Conservation (phyloP, 495 filamentous ascomycete genomes). For the Tuber umbilicatum region DNA sequence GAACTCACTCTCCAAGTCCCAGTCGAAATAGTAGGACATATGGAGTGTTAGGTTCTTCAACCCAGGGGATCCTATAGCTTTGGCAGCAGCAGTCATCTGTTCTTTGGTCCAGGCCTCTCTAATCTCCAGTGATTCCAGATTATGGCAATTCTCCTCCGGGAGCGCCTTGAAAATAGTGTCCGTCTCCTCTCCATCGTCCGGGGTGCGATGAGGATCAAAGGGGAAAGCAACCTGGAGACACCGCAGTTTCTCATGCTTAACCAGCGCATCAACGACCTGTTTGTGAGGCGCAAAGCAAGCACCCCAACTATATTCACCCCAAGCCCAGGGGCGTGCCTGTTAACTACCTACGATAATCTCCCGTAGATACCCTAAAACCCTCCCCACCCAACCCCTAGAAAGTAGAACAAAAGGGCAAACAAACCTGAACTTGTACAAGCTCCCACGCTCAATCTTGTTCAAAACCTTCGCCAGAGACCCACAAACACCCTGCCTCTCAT, state of each 20-base stretch:
- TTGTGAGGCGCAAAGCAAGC: background rate
- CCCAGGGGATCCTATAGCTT: background rate
- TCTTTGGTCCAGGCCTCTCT: background rate
- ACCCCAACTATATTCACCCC: background rate
- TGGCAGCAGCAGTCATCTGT: constrained; percentile 7
- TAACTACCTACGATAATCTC: background rate
- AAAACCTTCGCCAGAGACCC: constrained; percentile 2
- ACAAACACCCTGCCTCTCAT: background rate
- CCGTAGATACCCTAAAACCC: background rate
- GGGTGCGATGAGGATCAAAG: background rate
- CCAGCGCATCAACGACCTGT: constrained; percentile 8
- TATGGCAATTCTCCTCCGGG: background rate
- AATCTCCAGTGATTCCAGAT: constrained; percentile 5
- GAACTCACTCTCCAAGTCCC: background rate
- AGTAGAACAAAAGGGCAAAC: background rate
- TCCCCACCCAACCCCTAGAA: background rate
- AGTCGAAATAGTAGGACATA: background rate
- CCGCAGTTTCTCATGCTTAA: constrained; percentile 11
- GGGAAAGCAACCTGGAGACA: background rate
- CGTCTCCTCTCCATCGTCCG: background rate
- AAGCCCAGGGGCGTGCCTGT: background rate
- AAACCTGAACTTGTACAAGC: constrained; percentile 11
- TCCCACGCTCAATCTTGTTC: constrained; percentile 9
- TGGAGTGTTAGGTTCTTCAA: constrained; percentile 4
- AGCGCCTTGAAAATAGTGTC: constrained; percentile 3